Evolutionary conservation across 352 stramenopile species (phyloP), one percentile per base, ranked within the genome.

Genomic region (Halophytophthora batemanensis): DNA sequence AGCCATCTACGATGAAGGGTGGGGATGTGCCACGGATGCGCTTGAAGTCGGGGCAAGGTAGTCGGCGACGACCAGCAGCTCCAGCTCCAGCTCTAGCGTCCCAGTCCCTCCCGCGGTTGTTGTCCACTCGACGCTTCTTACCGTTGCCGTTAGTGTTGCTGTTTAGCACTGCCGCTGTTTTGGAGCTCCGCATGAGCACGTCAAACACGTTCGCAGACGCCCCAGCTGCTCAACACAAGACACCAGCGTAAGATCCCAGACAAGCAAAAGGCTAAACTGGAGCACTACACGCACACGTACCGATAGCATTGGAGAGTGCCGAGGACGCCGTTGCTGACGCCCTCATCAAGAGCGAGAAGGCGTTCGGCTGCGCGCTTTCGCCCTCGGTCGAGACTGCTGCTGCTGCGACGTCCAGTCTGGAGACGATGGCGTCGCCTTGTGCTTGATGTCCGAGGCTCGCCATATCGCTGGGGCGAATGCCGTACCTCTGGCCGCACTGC

Each of bases 1-100:
- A 96, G 13, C 86, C 86, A 39, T 96, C 86, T 29, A 96, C 86
- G 19, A 96, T 86, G 55, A 91, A 92, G n/a, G 76, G 70, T 10
- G 82, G 82, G 19, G 79, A 66, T 10, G 84, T 93, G 22, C 82
- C 84, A 4, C 68, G 54, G 50, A 95, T 89, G 47, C 77, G 74
- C 54, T 95, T 95, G 56, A 77, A 95, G 34, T 88, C 81, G 0
- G 85, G 85, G 28, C 81, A 95, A 4, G 57, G 37, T 1, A 70
- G 58, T 2, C 47, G 45, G 10, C 53, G 58, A 25, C 59, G 39
- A 41, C 64, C 50, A 11, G 48, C 39, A n/a, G 62, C 45, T 45
- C 59, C 62, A 18, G 33, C 29, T 6, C n/a, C 39, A n/a, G 62
- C 45, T 45, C 59, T 61, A 18, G 33, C 29, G 12, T 25, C n/a